Conservation (phyloP, 352 stramenopile species). For the Stramenopiles sp. region DNA sequence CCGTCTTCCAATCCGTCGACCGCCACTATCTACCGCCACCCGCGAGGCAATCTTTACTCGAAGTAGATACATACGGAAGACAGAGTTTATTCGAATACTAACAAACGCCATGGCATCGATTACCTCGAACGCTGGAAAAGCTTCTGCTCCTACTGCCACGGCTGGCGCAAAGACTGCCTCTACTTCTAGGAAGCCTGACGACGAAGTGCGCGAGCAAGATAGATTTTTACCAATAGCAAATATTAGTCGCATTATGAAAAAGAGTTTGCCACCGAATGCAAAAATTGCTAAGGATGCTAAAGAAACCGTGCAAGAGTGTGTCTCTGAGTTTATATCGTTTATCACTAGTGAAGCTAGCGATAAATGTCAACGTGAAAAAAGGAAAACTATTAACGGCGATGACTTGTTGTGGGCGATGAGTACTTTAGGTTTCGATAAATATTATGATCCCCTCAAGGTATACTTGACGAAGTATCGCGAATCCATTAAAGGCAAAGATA, state of each 20-base stretch:
- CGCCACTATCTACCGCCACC: too few species aligned
- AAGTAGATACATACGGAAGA: neutral
- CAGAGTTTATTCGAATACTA: too few species aligned
- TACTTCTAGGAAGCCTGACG: too few species aligned
- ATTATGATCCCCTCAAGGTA: constrained; percentile 95
- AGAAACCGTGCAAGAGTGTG: constrained; percentile 97
- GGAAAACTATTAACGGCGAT: constrained; percentile 99
- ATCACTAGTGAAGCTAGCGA: constrained; percentile 94
- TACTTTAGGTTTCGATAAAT: constrained; percentile 96
- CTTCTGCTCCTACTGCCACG: neutral
- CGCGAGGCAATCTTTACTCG: too few species aligned
- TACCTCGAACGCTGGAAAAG: too few species aligned
- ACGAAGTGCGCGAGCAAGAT: constrained; percentile 81
- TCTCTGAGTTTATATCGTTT: constrained; percentile 99
- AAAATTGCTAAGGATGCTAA: constrained; percentile 99
- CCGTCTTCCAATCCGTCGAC: too few species aligned
- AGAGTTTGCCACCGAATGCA: constrained; percentile 83
- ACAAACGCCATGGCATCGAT: neutral
- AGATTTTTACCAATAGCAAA: constrained; percentile 96
- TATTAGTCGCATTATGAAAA: constrained; percentile 99
- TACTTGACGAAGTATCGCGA: constrained; percentile 97
- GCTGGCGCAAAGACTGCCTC: neutral
- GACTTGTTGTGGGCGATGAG: constrained; percentile 99
- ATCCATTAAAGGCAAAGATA: neutral
- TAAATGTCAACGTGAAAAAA: constrained; percentile 97